Base-by-base conservation (phyloP, 2,329 filamentous ascomycete species). In the Trichoderma sp. region DNA sequence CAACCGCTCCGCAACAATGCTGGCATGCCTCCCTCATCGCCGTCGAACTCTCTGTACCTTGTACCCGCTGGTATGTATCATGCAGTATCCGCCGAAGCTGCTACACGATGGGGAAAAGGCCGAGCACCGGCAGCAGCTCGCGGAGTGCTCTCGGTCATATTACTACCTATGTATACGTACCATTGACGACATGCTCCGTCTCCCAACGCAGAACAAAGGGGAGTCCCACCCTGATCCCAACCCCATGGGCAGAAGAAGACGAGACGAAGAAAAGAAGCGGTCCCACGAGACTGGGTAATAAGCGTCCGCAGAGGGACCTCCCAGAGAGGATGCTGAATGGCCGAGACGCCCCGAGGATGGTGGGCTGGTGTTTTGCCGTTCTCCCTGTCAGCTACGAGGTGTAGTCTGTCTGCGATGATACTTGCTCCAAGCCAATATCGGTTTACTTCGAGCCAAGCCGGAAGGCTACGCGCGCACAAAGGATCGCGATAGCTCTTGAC, bases 81-180 rank as follows among this genome's bases (percentile, higher is more conserved):
- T 39, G 34, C 34, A 39, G 59, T 47, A 54, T 63, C 59, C 59
- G 59, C 59, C 41, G 28, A n/a, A 44, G 14, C 41, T 55, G 26
- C 47, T 44, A 44, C 45, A 50, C 44, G 28, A 51, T 30, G 28
- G 21, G 30, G 26, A 6, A 63, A 52, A 28, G 26, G 50, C 59
- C 59, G 59, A 55, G 59, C 41, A 26, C 50, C 48, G 59, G 59
- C 48, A 63, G 50, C 26, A 39, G 45, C 30, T 55, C 48, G 41
- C 59, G 59, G 59, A 54, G 59, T 63, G 59, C 59, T 50, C 59
- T 63, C 59, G 59, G 59, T 21, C 59, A 50, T 62, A 62, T 9
- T 30, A 24, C 2, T 30, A 9, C 2, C 1, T 30, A 4, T 28
- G 7, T 62, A 62, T 62, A 63, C 59, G 59, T 63, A 47, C 59